Conservation (phyloP, 2,329 filamentous ascomycete genomes). For the Fusarium tanahbumbuense region DNA sequence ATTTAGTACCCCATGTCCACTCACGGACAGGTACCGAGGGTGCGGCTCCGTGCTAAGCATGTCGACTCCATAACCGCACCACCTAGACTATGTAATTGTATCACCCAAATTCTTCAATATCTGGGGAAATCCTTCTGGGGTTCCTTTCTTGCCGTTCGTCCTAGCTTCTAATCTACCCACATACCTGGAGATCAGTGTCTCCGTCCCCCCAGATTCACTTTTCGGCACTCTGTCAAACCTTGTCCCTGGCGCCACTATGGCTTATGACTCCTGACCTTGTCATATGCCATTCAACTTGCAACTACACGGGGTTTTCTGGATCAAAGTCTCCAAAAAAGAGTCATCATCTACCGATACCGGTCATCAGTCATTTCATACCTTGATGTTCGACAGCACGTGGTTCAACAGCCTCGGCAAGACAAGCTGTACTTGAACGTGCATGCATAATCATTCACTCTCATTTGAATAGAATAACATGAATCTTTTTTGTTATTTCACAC, state of each 20-base stretch:
- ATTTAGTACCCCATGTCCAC: slow-evolving; percentile 21
- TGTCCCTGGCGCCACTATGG: slow-evolving; percentile 22
- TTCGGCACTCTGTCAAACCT: slow-evolving; percentile 13
- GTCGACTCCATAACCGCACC: slow-evolving; percentile 22
- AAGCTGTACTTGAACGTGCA: neutral
- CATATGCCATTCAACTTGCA: slow-evolving; percentile 9
- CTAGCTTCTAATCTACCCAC: slow-evolving; percentile 33
- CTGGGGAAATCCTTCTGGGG: slow-evolving; percentile 21
- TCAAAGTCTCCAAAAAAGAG: slow-evolving; percentile 2
- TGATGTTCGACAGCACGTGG: slow-evolving; percentile 17
- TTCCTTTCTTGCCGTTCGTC: slow-evolving; percentile 38
- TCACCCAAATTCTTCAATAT: slow-evolving; percentile 14
- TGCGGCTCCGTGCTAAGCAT: slow-evolving; percentile 39
- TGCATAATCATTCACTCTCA: neutral
- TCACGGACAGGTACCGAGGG: slow-evolving; percentile 43
- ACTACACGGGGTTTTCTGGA: slow-evolving; percentile 2
- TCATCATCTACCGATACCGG: slow-evolving; percentile 39
- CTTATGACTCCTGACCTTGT: slow-evolving; percentile 8
- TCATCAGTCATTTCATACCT: neutral
- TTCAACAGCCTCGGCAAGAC: slow-evolving; percentile 25
- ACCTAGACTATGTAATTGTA: neutral
- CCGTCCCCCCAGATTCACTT: slow-evolving; percentile 40
- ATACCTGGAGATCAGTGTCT: slow-evolving; percentile 16
- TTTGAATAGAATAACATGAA: slow-evolving; percentile 1
- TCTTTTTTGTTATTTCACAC: neutral